Conservation (phyloP, 1,139 yeast species). For the Hyphopichia burtonii region DNA sequence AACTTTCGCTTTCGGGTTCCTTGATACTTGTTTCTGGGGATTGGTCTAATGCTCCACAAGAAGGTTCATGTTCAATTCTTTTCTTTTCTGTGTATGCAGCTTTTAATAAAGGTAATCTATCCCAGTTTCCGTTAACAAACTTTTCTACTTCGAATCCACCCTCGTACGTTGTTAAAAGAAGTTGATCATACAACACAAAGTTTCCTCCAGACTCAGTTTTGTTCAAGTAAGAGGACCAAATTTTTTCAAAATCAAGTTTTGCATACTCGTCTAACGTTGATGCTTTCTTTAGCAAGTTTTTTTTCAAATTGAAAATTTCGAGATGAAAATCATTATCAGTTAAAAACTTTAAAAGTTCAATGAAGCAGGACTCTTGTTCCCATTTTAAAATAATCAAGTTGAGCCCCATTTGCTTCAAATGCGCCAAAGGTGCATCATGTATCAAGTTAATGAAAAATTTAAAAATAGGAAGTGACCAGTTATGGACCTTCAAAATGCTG, state of each 20-base stretch:
- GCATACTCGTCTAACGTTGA: conserved; percentile 12
- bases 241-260: conserved; percentile 14
- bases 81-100: background rate
- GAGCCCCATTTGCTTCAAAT: conserved; percentile 23
- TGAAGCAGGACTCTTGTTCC: conserved; percentile 14
- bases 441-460: conserved; percentile 31
- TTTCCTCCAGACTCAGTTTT: conserved; percentile 10
- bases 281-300: conserved; percentile 14
- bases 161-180: conserved; percentile 14
- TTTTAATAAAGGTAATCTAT: conserved; percentile 11
- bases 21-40: no score
- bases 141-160: conserved; percentile 15
- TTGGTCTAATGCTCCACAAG: no score
- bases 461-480: conserved; percentile 32
- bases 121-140: conserved; percentile 14
- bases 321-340: conserved; percentile 19
- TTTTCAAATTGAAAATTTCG: conserved; percentile 19
- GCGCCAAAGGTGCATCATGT: conserved; percentile 34
- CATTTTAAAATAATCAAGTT: conserved; percentile 17
- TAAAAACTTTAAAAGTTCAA: conserved; percentile 20
- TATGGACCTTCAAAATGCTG: conserved; percentile 16
- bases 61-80: no score
- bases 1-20: no score
- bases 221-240: conserved; percentile 20
- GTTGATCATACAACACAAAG: conserved; percentile 14